Conservation (phyloP, 441 rosid genomes). For the Adansonia gregorii region DNA sequence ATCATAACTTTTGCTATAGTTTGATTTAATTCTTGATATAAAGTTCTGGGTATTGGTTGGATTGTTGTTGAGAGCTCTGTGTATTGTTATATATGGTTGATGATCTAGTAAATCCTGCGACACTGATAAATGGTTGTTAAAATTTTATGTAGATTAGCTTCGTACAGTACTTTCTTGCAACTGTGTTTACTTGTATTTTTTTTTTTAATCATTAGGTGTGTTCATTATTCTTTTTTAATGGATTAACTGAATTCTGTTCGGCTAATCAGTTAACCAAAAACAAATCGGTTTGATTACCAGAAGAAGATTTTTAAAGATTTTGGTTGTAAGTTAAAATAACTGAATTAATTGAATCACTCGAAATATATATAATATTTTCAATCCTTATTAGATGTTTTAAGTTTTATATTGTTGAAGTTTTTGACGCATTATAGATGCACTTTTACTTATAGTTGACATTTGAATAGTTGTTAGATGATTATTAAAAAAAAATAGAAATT, state of each 20-base stretch:
- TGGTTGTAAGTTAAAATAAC: no score
- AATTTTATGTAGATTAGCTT: neutral
- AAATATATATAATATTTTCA: no score
- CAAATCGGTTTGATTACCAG: no score
- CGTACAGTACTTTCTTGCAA: neutral
- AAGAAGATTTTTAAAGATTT: no score
- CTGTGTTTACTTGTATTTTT: neutral
- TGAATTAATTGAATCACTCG: no score
- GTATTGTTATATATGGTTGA: conserved; percentile 27
- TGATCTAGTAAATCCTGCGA: conserved; percentile 43
- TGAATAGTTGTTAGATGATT: no score
- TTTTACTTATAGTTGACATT: no score
- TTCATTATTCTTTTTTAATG: neutral
- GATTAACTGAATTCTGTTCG: neutral
- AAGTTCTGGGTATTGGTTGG: conserved; percentile 23
- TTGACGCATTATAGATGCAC: no score
- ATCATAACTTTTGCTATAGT: neutral
- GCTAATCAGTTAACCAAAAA: no score
- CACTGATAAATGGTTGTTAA: neutral
- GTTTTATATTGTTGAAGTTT: no score
- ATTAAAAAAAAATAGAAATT: no score
- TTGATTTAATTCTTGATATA: neutral
- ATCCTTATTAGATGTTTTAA: no score
- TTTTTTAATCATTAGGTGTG: neutral
- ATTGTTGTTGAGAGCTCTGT: conserved; percentile 62